Conservation (phyloP, 164 flowering plant species). For the Cinnamomum chago region DNA sequence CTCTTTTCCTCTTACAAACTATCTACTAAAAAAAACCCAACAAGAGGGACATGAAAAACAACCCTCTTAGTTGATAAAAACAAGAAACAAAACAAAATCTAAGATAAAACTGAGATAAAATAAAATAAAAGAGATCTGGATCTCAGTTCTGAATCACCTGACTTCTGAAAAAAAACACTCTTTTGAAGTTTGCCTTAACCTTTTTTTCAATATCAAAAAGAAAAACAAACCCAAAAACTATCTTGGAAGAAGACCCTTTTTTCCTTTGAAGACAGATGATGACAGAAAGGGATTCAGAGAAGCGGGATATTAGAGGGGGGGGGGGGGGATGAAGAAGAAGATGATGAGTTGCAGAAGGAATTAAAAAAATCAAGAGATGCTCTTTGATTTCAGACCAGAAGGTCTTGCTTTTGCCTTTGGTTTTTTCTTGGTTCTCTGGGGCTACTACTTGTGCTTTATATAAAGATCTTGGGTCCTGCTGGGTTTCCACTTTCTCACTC, state of each 20-base stretch:
- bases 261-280: conserved; percentile 44
- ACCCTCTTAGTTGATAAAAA: conserved; percentile 43
- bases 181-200: conserved; percentile 35
- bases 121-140: conserved; percentile 30
- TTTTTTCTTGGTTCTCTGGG: not conserved
- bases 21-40: conserved; percentile 14
- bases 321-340: conserved; percentile 12
- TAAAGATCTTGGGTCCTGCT: not conserved
- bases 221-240: conserved; percentile 25
- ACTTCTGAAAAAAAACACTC: conserved; percentile 23
- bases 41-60: conserved; percentile 52
- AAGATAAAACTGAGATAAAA: conserved; percentile 7
- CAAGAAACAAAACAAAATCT: conserved; percentile 1
- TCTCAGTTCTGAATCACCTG: conserved; percentile 68
- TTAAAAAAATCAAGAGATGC: not conserved
- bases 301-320: conserved; percentile 37
- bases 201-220: conserved; percentile 2
- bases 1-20: conserved; percentile 10
- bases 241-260: not conserved
- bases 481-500: not conserved
- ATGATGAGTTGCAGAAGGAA: conserved; percentile 1
- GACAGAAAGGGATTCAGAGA: conserved; percentile 79
- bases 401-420: conserved; percentile 3
- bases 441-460: not conserved
- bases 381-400: not conserved